Evolutionary conservation across 2,329 filamentous ascomycete genomes (phyloP).

Genomic region (Neospermospora avenae): DNA sequence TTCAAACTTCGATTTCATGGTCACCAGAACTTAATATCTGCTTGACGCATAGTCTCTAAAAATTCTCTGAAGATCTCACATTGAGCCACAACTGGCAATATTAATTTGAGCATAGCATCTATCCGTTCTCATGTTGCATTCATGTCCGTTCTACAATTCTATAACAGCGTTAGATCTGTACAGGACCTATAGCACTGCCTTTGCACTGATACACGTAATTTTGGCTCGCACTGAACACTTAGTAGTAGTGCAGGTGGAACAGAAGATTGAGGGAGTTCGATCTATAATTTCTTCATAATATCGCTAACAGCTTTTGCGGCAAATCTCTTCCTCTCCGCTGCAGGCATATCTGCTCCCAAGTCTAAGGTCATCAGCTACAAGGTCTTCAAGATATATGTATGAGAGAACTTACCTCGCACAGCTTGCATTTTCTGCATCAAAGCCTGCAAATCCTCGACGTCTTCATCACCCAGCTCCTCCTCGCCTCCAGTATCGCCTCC

Average conservation of each 20-base stretch:
- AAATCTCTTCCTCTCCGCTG: constrained; percentile 58
- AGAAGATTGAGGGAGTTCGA: background rate
- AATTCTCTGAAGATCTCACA: too few species aligned
- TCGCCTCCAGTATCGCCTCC: constrained; percentile 21
- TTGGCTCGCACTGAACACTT: background rate
- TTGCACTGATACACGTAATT: constrained; percentile 9
- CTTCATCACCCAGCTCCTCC: constrained; percentile 36
- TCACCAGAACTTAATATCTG: background rate
- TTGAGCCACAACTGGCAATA: background rate
- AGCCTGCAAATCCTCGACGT: constrained; percentile 55
- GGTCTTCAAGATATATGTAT: background rate
- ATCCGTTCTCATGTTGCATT: background rate
- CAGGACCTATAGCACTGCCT: background rate
- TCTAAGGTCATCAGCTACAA: constrained; percentile 40
- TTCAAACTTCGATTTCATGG: too few species aligned
- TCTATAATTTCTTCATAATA: constrained; percentile 51
- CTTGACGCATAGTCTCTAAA: too few species aligned
- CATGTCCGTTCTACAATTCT: background rate
- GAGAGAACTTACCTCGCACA: constrained; percentile 38
- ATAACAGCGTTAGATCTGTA: too few species aligned
- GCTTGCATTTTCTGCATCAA: constrained; percentile 65
- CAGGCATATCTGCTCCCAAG: constrained; percentile 55
- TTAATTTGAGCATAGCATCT: constrained; percentile 4
- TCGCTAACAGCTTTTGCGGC: constrained; percentile 60
- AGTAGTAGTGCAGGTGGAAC: background rate